Percentiles rank a stretch among this genome's conserved stretches.
Conservation (phyloP, 208 protist genomes). For the Trypanosoma rangeli region DNA sequence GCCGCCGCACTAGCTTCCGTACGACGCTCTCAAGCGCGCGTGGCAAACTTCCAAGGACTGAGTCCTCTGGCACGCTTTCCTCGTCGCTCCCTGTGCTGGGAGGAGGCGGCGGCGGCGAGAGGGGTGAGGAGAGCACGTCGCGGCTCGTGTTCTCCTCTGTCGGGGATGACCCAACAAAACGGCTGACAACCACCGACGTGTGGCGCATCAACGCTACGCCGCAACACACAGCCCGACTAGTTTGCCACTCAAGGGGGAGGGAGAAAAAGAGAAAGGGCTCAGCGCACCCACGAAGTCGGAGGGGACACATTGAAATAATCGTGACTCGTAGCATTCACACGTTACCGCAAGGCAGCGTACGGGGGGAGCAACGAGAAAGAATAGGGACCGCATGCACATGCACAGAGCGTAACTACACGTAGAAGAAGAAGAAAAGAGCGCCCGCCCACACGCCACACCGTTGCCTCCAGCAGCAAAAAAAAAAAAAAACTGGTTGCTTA, state of each 20-base stretch:
- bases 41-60: background rate
- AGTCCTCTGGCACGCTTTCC: background rate
- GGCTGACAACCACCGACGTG: too few relatives aligned
- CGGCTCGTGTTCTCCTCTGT: background rate
- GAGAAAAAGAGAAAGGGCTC: too few relatives aligned
- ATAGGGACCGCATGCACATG: background rate
- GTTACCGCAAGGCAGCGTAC: too few relatives aligned
- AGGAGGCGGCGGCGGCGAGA: background rate
- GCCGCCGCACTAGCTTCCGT: background rate
- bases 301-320: too few relatives aligned
- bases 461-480: background rate
- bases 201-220: background rate
- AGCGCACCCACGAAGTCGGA: too few relatives aligned
- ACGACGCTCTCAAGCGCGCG: background rate
- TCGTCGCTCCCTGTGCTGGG: background rate
- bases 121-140: slow-evolving; percentile 15
- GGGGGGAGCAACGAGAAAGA: background rate
- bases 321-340: too few relatives aligned
- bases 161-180: background rate
- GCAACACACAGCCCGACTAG: background rate
- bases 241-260: background rate
- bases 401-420: background rate
- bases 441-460: background rate
- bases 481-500: slow-evolving; percentile 26
- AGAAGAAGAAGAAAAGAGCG: slow-evolving; percentile 30